Base-by-base conservation (phyloP, 257 asterid genomes). In the Ballota nigra region DNA sequence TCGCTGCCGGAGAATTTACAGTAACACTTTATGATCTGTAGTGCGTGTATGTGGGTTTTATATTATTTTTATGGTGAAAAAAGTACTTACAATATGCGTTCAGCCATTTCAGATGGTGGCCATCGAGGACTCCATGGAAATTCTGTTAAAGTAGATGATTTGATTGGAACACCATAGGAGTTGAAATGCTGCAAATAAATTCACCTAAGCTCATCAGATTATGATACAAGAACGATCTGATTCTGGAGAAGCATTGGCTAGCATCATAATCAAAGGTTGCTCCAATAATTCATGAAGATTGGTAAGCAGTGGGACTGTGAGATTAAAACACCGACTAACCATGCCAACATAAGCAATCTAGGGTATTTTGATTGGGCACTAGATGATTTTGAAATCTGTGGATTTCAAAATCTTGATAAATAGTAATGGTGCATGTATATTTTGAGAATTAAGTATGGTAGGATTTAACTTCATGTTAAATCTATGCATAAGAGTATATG, bases 41-140 rank as follows among this genome's bases (percentile, higher is more conserved):
- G 6, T 0, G 47, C 12, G 43, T 6, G 23, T 5, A 41, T 24
- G 31, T 3, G 9, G 0, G 28, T 57, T 1, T 38, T 4, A 34
- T 12, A 29, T 20, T 13, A 18, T 40, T 5, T 1, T 8, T 40
- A 5, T 2, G 47, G 40, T 2, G 8, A 29, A 16, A 33, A 34
- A 9, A 49, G 3, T 60, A 86, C 97, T 88, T 86, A 95, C 98
- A 75, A 81, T 75, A 92, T 80, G 7, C 96, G 80, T 36, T 85
- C 92, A 23, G 95, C 97, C 96, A 92, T 92, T 76, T 83, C 87
- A 16, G 89, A 79, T 55, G 79, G 70, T 38, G 78, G 87, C 99
- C 98, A 95, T 71, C 97, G 85, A 33, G 97, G 97, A 78, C 98
- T 95, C 98, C 98, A 92, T 23, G 97, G 97, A 69, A 78, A 95